Evolutionary conservation across 202 grass and related monocot species (phyloP).

Genomic region (Zizania palustris): DNA sequence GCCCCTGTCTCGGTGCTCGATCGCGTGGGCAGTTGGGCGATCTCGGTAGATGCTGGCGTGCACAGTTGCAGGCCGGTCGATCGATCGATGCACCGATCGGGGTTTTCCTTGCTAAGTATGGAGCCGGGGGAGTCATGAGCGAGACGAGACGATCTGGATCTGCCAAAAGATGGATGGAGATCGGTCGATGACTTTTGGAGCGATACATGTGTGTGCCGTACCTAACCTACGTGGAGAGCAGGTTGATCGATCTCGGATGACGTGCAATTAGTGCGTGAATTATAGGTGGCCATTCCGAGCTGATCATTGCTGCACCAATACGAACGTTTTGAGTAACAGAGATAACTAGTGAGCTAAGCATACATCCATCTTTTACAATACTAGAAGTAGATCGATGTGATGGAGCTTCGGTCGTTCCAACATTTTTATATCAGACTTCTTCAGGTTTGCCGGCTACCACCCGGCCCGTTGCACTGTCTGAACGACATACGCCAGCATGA

Average conservation of each 20-base stretch:
- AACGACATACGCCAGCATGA: too few relatives aligned
- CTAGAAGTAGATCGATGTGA: too few relatives aligned
- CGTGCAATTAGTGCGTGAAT: background rate
- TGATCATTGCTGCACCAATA: too few relatives aligned
- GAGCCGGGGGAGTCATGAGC: background rate
- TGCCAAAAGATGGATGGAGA: background rate
- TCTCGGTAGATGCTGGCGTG: conserved; percentile 21
- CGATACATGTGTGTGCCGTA: background rate
- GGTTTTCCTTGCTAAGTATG: background rate
- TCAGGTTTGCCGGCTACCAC: too few relatives aligned
- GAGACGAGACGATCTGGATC: background rate
- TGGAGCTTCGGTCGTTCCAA: too few relatives aligned
- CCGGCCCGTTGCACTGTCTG: too few relatives aligned
- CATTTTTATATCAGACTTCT: too few relatives aligned
- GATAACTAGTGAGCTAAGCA: background rate
- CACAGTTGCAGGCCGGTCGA: too few relatives aligned
- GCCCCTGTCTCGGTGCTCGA: conserved; percentile 26
- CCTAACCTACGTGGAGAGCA: background rate
- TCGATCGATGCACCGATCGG: background rate
- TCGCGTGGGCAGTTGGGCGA: conserved; percentile 30
- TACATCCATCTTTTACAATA: too few relatives aligned
- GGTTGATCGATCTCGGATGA: background rate
- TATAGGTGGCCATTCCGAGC: background rate
- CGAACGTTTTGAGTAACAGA: too few relatives aligned
- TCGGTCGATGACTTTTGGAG: background rate